phyloP scores from a whole-genome alignment of 768 basidiomycete species.

The Mycena haematopus region DNA sequence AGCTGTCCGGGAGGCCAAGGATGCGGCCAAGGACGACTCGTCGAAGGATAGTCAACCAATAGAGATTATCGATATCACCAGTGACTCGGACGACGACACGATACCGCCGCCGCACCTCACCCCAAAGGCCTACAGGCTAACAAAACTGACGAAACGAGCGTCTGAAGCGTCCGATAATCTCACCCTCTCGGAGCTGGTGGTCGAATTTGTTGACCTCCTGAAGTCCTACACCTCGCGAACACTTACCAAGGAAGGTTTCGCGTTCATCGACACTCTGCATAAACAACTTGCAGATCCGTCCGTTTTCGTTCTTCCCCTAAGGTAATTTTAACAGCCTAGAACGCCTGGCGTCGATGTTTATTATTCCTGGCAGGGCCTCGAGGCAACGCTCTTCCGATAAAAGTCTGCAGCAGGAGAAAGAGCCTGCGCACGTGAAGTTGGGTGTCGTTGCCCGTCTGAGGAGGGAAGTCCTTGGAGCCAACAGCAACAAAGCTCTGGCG shows the following conservation, averaged over 20 bases:
- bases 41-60: constrained; percentile 22
- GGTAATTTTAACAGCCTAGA: constrained; percentile 43
- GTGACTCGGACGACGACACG: constrained; percentile 42
- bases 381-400: constrained; percentile 48
- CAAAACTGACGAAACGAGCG: constrained; percentile 51
- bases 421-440: constrained; percentile 61
- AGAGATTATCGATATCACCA: constrained; percentile 58
- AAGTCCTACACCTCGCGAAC: constrained; percentile 64
- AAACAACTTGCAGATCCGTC: constrained; percentile 77
- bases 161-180: constrained; percentile 58
- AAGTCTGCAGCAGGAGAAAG: constrained; percentile 46
- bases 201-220: constrained; percentile 67
- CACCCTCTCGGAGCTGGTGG: constrained; percentile 58
- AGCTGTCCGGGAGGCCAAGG: constrained; percentile 42
- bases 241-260: constrained; percentile 54
- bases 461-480: constrained; percentile 57
- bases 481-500: constrained; percentile 63
- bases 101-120: constrained; percentile 40
- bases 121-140: constrained; percentile 62
- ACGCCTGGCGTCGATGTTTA: background rate
- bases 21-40: constrained; percentile 37
- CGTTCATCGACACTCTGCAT: constrained; percentile 71
- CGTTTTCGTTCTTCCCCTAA: constrained; percentile 60
- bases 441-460: constrained; percentile 65
- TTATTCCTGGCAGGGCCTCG: constrained; percentile 34